Base-by-base conservation (phyloP, 2,329 filamentous ascomycete species). In the Aspergillus uvarum region DNA sequence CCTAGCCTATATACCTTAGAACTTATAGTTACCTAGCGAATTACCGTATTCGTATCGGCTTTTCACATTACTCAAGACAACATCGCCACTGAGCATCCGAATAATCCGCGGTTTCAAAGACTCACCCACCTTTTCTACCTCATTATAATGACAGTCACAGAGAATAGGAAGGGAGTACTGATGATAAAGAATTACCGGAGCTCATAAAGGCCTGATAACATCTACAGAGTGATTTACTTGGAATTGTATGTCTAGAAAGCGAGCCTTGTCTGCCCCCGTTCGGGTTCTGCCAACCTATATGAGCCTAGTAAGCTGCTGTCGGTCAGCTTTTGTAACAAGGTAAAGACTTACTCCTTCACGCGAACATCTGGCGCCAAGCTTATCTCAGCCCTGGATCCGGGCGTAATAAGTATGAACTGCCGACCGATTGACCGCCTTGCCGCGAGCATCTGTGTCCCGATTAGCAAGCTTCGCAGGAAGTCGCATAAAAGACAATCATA, bases 381-480 rank as follows among this genome's bases (percentile, higher is more conserved):
- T 56, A 81, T 80, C 52, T 81, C 79, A 11, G 72, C 77, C 78
- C 96, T 92, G 51, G 89, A 89, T 68, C 96, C 96, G 29, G 95
- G 95, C 2, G 94, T 97, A 73, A 99, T 99, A 58, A 99, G 85
- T 65, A 99, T 93, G 71, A 96, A 99, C 74, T 99, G 95, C 63
- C 92, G 86, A 26, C 92, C 92, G n/a, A 95, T 88, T 1, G 91
- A 91, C 31, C 90, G 86, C 68, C 95, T 86, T 42, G 95, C 95
- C 19, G 92, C 91, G 60, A 87, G 84, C 67, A 97, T 92, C 89
- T 92, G 66, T 29, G 42, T 60, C 59, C 71, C 24, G 63, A 49
- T 54, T 31, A 58, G 54, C 50, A 62, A 55, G 22, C 19, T 14
- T 22, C 19, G 11, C 21, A 6, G 7, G 8, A 8, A 24, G 8